phyloP scores from a whole-genome alignment of 1,284 basidiomycete species.

The Cryptococcus hybrid region DNA sequence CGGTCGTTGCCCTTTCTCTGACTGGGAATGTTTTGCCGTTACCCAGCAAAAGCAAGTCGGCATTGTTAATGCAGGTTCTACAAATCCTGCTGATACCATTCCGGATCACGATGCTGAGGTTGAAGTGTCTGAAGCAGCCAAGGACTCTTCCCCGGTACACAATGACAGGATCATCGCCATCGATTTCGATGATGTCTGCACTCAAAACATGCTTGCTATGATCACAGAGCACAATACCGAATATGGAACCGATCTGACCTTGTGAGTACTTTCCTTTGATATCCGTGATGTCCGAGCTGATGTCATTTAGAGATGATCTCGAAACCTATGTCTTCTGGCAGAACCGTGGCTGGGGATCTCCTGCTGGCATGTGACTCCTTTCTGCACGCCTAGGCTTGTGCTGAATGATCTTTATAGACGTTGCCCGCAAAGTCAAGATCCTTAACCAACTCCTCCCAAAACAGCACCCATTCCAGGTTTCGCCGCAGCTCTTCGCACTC shows the following conservation, averaged over 20 bases:
- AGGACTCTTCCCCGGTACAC: background rate
- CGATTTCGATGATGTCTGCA: conserved; percentile 41
- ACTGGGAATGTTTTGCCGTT: background rate
- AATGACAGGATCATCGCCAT: conserved; percentile 35
- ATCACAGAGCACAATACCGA: conserved; percentile 23
- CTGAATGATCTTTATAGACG: conserved; percentile 12
- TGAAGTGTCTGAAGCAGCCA: background rate
- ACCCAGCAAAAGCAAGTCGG: background rate
- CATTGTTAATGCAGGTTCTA: background rate
- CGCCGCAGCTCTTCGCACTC: conserved; percentile 16
- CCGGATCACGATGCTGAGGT: background rate
- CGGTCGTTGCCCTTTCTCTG: background rate
- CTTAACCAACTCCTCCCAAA: conserved; percentile 22
- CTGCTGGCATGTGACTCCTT: conserved; percentile 21
- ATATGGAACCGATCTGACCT: conserved; percentile 25
- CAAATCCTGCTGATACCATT: background rate
- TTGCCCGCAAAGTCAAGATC: conserved; percentile 22
- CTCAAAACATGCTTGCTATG: conserved; percentile 24
- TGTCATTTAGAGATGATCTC: conserved; percentile 20
- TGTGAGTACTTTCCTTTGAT: conserved; percentile 15
- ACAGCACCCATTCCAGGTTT: conserved; percentile 26
- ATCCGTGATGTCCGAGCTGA: background rate
- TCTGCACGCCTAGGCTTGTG: background rate
- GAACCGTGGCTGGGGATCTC: conserved; percentile 35
- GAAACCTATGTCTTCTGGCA: conserved; percentile 31